phyloP scores from a whole-genome alignment of 768 basidiomycete genomes.

The Tylopilus balloui region DNA sequence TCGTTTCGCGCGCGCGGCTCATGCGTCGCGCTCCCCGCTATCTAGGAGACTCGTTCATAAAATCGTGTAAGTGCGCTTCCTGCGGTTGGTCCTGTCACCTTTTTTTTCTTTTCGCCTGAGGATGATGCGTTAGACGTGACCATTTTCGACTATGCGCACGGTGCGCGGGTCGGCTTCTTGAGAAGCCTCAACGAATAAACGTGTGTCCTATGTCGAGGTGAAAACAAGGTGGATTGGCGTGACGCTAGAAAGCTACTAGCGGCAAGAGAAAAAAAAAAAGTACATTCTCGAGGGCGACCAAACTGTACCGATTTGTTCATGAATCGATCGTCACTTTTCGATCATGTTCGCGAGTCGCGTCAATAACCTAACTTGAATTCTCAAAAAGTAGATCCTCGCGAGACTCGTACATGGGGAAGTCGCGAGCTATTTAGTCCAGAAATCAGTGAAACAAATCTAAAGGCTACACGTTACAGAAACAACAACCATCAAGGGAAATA shows the following conservation, averaged over 20 bases:
- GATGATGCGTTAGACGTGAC: constrained; percentile 45
- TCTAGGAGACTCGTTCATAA: constrained; percentile 60
- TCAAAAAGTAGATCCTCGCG: not conserved
- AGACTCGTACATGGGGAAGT: not conserved
- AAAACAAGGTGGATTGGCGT: not conserved
- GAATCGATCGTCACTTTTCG: too few species aligned
- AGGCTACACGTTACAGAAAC: constrained; percentile 9
- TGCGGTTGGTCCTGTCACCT: not conserved
- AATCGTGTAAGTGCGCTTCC: constrained; percentile 64
- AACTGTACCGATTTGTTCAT: too few species aligned
- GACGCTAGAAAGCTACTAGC: too few species aligned
- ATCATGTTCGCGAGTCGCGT: too few species aligned
- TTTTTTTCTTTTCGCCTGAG: not conserved
- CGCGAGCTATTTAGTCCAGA: constrained; percentile 2
- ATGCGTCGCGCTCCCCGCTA: not conserved
- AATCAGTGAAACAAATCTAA: not conserved
- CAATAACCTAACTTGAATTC: not conserved
- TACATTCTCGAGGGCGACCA: too few species aligned
- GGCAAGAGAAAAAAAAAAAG: too few species aligned
- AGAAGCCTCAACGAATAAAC: constrained; percentile 41
- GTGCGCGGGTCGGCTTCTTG: constrained; percentile 53
- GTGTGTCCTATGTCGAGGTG: not conserved
- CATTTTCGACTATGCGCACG: constrained; percentile 54
- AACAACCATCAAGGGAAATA: not conserved
- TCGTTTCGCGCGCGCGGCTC: not conserved